Percentiles rank a stretch among this genome's conserved stretches.
These are phyloP conservation scores for Candida wancherniae DNA, from an alignment of 805 yeast genomes.

Conservation along the genomic window DNA sequence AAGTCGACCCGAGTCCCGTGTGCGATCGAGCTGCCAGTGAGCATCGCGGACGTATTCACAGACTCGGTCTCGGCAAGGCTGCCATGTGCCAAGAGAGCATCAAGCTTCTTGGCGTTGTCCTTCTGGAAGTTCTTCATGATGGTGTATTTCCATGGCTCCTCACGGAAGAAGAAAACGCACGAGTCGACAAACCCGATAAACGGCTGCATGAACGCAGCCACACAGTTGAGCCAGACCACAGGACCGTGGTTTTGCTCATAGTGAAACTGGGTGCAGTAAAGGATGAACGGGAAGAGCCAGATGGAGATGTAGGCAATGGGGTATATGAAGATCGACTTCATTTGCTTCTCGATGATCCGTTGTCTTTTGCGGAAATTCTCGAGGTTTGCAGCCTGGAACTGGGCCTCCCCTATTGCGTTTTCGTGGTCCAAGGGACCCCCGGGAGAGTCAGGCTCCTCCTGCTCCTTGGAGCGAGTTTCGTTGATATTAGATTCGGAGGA, in stretches of 20 bases:
- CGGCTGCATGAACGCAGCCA: conserved; percentile 77
- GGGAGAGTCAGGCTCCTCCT: conserved; percentile 4
- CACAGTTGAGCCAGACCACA: conserved; percentile 56
- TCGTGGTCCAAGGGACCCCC: conserved; percentile 16
- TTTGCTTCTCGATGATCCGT: conserved; percentile 65
- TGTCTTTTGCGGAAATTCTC: conserved; percentile 59
- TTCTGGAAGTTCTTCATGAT: conserved; percentile 34
- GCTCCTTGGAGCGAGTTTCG: conserved; percentile 3
- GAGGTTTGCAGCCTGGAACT: conserved; percentile 57
- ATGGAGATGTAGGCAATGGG: conserved; percentile 76
- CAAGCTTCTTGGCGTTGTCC: conserved; percentile 29
- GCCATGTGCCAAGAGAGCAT: conserved; percentile 8
- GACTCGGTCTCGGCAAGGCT: conserved; percentile 19
- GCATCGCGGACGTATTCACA: conserved; percentile 22
- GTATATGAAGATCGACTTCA: conserved; percentile 74
- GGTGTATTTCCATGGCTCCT: conserved; percentile 68
- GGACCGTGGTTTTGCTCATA: conserved; percentile 47
- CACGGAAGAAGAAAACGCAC: conserved; percentile 69
- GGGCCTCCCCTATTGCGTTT: conserved; percentile 25
- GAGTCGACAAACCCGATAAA: conserved; percentile 76
- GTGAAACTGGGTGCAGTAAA: conserved; percentile 54
- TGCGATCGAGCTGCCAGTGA: conserved; percentile 25
- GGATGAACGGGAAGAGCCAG: conserved; percentile 78
- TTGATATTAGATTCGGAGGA: conserved; percentile 4
- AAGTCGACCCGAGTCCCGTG: conserved; percentile 27